Base-by-base conservation (phyloP, 139 green algal genomes). In the Deuterostichococcus epilithicus region DNA sequence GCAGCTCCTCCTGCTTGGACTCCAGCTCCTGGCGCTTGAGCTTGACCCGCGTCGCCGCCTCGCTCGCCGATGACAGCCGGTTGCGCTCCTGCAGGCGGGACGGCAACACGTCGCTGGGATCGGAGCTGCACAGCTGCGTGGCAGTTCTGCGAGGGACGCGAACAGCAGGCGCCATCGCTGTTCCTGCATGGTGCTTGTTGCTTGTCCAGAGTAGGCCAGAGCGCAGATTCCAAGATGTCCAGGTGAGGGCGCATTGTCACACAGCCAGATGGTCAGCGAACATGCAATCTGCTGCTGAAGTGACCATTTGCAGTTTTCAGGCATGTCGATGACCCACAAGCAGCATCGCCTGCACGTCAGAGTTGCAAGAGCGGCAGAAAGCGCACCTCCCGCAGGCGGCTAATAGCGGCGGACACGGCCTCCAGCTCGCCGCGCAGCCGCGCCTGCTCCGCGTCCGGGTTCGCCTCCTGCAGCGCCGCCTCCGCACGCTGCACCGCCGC, bases 1-100 rank as follows among this genome's bases (percentile, higher is more conserved):
- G 37, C 59, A 83, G 36, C 52, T 76, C 45, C 47, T 68, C 72
- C 78, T 81, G 52, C 74, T 83, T 82, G 36, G 70, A 22, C 35
- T 52, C 65, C 5, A 83, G 44, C 63, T 85, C 84, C 70, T 88
- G 72, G 5, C 25, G 65, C 73, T 81, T 84, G 37, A 87, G 60
- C 28, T 72, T 66, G 74, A 85, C 67, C 3, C 75, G 58, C 22
- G 73, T 80, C 33, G 71, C 69, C 10, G 45, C 68, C 42, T 90
- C 86, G 1, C 73, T 75, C 1, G 68, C 72, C 1, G 44, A 32
- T 2, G 80, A 45, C 74, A 88, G 74, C 37, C 36, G 63, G 32
- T 81, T 81, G 26, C 86, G 79, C 76, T 90, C 86, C 77, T 87
- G 78, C 47, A 72, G 34, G 3, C 39, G 22, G 32, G 5, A 38